Evolutionary conservation across 2,329 filamentous ascomycete genomes (phyloP).

Genomic region (Grosmannia huntii): DNA sequence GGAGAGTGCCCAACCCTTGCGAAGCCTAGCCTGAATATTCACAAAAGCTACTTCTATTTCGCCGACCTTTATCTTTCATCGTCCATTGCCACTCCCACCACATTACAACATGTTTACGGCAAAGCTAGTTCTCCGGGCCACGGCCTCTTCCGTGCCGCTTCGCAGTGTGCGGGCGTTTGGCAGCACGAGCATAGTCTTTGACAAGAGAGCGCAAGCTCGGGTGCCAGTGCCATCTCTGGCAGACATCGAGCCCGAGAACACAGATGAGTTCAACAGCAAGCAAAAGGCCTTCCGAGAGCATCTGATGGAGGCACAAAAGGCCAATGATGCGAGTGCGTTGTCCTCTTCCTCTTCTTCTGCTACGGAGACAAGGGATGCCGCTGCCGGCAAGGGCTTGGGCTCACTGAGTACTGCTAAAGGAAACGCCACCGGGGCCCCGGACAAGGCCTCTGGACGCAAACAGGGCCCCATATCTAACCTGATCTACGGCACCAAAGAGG

Average conservation of each 20-base stretch:
- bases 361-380: neutral
- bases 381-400: conserved; percentile 36
- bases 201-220: conserved; percentile 22
- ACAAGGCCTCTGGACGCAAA: conserved; percentile 49
- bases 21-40: neutral
- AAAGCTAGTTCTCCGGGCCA: neutral
- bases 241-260: conserved; percentile 64
- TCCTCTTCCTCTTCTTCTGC: conserved; percentile 11
- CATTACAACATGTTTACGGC: neutral
- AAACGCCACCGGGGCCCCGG: conserved; percentile 43
- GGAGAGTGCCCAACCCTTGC: neutral
- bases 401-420: conserved; percentile 49
- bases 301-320: conserved; percentile 58
- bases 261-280: conserved; percentile 65
- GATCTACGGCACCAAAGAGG: conserved; percentile 95
- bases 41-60: neutral
- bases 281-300: conserved; percentile 81
- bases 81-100: neutral
- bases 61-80: neutral
- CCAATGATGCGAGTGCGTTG: conserved; percentile 72
- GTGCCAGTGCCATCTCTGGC: conserved; percentile 75
- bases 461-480: conserved; percentile 67
- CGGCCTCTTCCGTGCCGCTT: conserved; percentile 20
- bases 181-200: conserved; percentile 32
- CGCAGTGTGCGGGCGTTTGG: conserved; percentile 42